phyloP scores from a whole-genome alignment of 192 early-diverging fungal species.

The Phlyctochytrium bullatum region DNA sequence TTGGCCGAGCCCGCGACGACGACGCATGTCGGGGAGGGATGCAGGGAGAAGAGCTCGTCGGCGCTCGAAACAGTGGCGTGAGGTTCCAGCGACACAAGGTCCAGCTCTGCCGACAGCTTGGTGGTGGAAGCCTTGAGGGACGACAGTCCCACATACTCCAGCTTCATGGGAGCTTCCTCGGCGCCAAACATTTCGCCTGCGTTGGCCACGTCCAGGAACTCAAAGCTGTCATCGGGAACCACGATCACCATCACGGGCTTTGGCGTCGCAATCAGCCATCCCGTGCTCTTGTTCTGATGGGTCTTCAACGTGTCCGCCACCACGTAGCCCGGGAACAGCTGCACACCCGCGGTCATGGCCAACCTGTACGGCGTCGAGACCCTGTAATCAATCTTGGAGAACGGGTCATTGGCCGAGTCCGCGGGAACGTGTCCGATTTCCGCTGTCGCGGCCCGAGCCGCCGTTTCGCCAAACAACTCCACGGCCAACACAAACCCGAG shows the following conservation, averaged over 20 bases:
- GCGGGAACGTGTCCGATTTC: constrained; percentile 17
- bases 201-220: background rate
- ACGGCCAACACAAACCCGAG: constrained; percentile 14
- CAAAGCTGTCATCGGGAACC: background rate
- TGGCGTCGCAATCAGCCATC: background rate
- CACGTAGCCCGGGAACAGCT: background rate
- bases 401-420: constrained; percentile 19
- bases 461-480: constrained; percentile 11
- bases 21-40: background rate
- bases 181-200: background rate
- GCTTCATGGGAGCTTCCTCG: background rate
- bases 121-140: background rate
- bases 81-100: background rate
- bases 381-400: constrained; percentile 15
- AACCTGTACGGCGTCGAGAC: background rate
- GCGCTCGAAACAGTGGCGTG: background rate
- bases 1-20: background rate
- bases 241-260: background rate
- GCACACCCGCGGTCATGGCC: background rate
- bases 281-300: background rate
- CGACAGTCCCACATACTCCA: background rate
- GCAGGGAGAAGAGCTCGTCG: background rate
- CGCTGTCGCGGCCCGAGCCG: background rate
- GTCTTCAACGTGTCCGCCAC: background rate
- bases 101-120: background rate